Conservation (phyloP, 192 early-diverging fungal species). For the Ambispora gerdemannii region DNA sequence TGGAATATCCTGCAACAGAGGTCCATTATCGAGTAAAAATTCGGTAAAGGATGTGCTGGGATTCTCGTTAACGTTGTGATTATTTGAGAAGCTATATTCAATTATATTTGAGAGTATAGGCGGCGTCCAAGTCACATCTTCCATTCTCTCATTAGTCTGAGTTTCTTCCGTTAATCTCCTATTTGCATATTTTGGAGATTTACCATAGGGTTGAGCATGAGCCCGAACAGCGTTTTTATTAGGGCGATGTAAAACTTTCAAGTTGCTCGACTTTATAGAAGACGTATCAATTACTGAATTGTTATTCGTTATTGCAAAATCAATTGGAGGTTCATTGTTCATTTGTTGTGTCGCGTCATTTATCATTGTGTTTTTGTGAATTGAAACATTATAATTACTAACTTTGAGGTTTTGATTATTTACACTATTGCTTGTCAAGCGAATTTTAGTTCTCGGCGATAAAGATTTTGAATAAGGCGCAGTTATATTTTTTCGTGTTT, state of each 20-base stretch:
- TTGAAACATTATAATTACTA: neutral
- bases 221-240: neutral
- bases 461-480: conserved; percentile 13
- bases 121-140: too few species aligned
- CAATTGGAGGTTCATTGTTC: neutral
- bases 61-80: too few species aligned
- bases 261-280: neutral
- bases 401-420: neutral
- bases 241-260: neutral
- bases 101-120: too few species aligned
- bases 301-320: neutral
- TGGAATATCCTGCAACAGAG: too few species aligned
- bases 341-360: neutral
- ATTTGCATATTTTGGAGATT: neutral
- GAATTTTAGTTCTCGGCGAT: neutral
- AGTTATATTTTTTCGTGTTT: neutral
- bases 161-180: neutral
- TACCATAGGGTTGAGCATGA: neutral
- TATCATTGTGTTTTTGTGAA: neutral
- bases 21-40: too few species aligned
- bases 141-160: too few species aligned
- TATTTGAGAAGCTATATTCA: too few species aligned
- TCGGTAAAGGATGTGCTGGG: too few species aligned
- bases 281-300: neutral
- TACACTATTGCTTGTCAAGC: neutral